Base-by-base conservation (phyloP, 1,284 basidiomycete species). In the Volvariella surrecta region DNA sequence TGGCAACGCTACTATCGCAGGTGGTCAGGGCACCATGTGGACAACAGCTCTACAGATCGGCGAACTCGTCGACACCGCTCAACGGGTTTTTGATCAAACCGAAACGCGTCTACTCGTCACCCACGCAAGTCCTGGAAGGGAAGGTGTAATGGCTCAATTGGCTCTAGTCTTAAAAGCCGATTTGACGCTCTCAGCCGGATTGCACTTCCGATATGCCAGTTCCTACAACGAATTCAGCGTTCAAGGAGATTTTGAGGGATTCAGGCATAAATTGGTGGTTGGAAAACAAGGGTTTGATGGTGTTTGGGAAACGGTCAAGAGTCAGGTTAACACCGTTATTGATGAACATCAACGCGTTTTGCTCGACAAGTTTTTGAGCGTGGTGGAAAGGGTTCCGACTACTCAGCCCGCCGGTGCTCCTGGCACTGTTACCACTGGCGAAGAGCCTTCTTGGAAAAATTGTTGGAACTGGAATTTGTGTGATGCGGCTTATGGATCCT, bases 381-480 rank as follows among this genome's bases (percentile, higher is more conserved):
- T 96, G 22, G 73, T 91, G 39, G 88, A 90, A 54, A 76, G 87
- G 35, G 67, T 94, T 11, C 89, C 90, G 4, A 68, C 81, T 2
- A 60, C 76, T 1, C 74, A 79, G 32, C 71, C 75, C 3, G 69
- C 73, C 41, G 68, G 71, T 11, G 78, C 76, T 32, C 70, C 73
- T 3, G 74, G 71, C 2, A 71, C 73, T 16, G 62, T 71, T 3
- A 69, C 72, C 18, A 66, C 70, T 6, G 69, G 72, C 6, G 91
- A 93, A 58, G 91, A 93, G 52, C 79, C 85, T 3, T 79, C 88
- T 1, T 97, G 93, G 95, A 98, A 92, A 66, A 98, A 93, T 61
- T 92, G 88, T 56, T 99, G 95, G 95, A 93, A 98, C 63, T 98
- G 93, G 93, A 93, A 95, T 56, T 66, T 96, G 32, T 92, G 94